Evolutionary conservation across 208 protist genomes (phyloP), one percentile per base, ranked within the genome.

Genomic region (Leishmania martiniquensis): DNA sequence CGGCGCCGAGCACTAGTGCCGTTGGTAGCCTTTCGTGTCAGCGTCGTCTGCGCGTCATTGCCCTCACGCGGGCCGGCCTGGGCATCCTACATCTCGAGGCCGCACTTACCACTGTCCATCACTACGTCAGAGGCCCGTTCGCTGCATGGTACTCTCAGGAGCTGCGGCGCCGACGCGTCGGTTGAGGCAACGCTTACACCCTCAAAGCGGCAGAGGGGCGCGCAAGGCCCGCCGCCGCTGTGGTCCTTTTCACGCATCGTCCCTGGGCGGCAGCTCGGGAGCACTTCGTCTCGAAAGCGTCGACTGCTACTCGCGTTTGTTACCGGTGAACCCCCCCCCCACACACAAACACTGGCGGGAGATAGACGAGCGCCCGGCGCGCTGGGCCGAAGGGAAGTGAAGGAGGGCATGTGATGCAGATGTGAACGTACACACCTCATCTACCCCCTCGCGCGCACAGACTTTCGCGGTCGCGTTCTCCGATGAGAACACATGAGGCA

Each of bases 111-210:
- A 42, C 47, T 32, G 37, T 80, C 66, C 32, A 84, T 77, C 12
- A 87, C 81, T 4, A 90, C 78, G 42, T 90, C 86, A 10, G 71
- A 76, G 0, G 83, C 86, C 9, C 66, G 37, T 65, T 32, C 62
- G 29, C 70, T 69, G 55, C 72, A 72, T 15, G 81, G 77, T 29
- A 62, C 68, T 20, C 57, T 60, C 15, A 37, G 6, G 13, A 29
- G 51, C 34, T 25, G 70, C 20, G 5, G 9, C 39, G 37, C 32
- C 52, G 29, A n/a, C 1, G 45, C 45, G 37, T 63, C 39, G 29
- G 32, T 42, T 34, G 37, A 20, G 25, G 34, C 70, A 55, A 55
- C 52, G 66, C n/a, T 2, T 12, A 0, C 25, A 0, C n/a, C 66
- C 44, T 54, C 66, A 13, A 32, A n/a, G 44, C 66, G 29, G 29